A percentile compares a stretch with the other conserved stretches of the same genome.
Conservation (phyloP, 1,284 basidiomycete species). For the Ceratobasidium sp. region DNA sequence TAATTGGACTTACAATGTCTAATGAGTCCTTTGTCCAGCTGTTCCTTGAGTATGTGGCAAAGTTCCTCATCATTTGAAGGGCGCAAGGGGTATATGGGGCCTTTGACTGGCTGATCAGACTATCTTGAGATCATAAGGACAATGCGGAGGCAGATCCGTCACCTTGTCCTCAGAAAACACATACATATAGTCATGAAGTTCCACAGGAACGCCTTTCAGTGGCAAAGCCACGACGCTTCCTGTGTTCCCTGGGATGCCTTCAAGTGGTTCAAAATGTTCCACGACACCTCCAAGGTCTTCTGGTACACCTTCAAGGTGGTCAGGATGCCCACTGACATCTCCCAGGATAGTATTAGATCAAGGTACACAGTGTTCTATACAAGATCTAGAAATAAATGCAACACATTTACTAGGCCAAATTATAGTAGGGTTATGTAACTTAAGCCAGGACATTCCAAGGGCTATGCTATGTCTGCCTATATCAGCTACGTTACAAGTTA, state of each 20-base stretch:
- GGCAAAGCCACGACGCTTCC: background rate
- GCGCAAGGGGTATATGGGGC: constrained; percentile 24
- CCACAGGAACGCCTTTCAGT: background rate
- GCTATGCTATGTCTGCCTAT: constrained; percentile 38
- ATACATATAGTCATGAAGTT: constrained; percentile 17
- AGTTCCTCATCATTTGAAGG: constrained; percentile 18
- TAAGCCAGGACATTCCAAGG: constrained; percentile 50
- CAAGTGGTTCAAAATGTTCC: constrained; percentile 9
- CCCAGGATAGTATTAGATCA: constrained; percentile 4
- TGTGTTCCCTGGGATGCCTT: constrained; percentile 4
- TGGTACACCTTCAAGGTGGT: constrained; percentile 25
- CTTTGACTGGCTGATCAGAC: constrained; percentile 13
- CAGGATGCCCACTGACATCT: constrained; percentile 11
- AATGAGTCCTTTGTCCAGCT: constrained; percentile 43
- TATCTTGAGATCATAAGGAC: constrained; percentile 40
- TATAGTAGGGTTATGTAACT: constrained; percentile 46
- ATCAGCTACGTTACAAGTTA: constrained; percentile 20
- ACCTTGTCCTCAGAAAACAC: constrained; percentile 9
- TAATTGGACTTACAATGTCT: constrained; percentile 39
- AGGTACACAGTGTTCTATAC: background rate
- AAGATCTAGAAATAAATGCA: constrained; percentile 5
- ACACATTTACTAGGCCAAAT: constrained; percentile 38
- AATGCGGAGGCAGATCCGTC: constrained; percentile 34
- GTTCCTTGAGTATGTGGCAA: constrained; percentile 15
- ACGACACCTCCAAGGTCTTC: constrained; percentile 10